Evolutionary conservation across 805 yeast genomes (phyloP).

Genomic region (Yarrowia phangngaensis): DNA sequence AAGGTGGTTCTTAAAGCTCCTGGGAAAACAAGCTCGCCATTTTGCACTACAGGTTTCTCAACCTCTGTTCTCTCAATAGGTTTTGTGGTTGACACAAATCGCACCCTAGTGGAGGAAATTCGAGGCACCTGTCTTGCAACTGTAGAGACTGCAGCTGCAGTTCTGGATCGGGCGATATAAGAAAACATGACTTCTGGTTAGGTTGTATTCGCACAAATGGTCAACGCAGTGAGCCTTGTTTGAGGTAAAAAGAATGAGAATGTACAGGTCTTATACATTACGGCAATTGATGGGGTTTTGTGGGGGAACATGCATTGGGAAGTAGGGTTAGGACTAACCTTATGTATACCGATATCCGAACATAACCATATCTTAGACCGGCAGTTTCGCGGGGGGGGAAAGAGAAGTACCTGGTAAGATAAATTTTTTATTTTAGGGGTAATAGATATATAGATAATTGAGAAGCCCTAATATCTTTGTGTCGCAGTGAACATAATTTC

Average conservation of each 20-base stretch:
- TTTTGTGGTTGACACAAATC: constrained; percentile 1
- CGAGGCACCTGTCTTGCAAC: too few species aligned
- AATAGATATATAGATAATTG: too few species aligned
- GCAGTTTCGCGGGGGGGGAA: too few species aligned
- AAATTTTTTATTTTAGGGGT: too few species aligned
- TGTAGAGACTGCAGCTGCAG: background rate
- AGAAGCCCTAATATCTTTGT: too few species aligned
- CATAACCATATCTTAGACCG: too few species aligned
- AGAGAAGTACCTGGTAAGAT: too few species aligned
- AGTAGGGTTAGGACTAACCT: background rate
- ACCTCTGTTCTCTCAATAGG: background rate
- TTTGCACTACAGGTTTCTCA: constrained; percentile 4
- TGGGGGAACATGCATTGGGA: constrained; percentile 24
- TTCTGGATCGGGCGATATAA: constrained; percentile 1
- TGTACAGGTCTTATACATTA: background rate
- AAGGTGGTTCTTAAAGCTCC: constrained; percentile 16
- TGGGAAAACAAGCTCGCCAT: constrained; percentile 16
- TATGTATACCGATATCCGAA: constrained; percentile 14
- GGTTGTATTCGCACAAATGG: constrained; percentile 26
- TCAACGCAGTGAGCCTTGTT: background rate
- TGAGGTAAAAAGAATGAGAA: background rate
- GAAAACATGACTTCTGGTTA: constrained; percentile 8
- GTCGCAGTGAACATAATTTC: too few species aligned
- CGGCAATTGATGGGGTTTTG: constrained; percentile 25
- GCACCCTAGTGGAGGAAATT: background rate